Evolutionary conservation across 2,329 filamentous ascomycete genomes (phyloP), one percentile per base, ranked within the genome.

Genomic region (Drechslera avenae): DNA sequence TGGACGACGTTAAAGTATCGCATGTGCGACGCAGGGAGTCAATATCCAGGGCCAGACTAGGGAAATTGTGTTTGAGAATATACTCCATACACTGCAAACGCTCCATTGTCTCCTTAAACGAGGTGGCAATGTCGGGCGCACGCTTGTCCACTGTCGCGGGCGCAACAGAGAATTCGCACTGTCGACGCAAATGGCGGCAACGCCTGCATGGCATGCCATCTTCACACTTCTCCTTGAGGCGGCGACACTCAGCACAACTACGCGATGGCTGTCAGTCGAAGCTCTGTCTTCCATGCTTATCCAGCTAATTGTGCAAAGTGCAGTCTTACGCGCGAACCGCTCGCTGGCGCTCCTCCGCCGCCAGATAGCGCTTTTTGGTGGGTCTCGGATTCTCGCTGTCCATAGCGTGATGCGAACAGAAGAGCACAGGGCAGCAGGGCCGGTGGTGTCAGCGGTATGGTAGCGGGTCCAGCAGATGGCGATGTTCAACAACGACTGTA

Each of bases 221-320:
- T 58, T 83, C 80, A 59, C 81, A 83, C 68, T 82, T 82, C 64
- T 83, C 81, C 62, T 83, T 83, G 50, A 80, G 75, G 54, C 79
- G 75, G 51, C 81, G 79, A 64, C 80, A 83, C 44, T 78, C 78
- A 62, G 82, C 79, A 60, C 81, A 83, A 51, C 81, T 83, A 31
- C 16, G 32, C 16, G 31, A 41, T 28, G 17, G 4, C 8, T 42
- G 50, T 54, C 46, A 54, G 51, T 34, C 36, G 18, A 37, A 14
- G 31, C 23, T 39, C 19, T 17, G 31, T 30, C 31, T 28, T 28
- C 10, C 36, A 21, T 17, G 3, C 14, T 18, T 13, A 19, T 41
- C 23, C 32, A 16, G 16, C 19, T 39, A 17, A 35, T 31, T 17
- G 21, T 33, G 28, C 34, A n/a, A 17, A 36, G 48, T 31, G 30